Evolutionary conservation across 768 basidiomycete species (phyloP).

Genomic region (Scleroderma bovista): DNA sequence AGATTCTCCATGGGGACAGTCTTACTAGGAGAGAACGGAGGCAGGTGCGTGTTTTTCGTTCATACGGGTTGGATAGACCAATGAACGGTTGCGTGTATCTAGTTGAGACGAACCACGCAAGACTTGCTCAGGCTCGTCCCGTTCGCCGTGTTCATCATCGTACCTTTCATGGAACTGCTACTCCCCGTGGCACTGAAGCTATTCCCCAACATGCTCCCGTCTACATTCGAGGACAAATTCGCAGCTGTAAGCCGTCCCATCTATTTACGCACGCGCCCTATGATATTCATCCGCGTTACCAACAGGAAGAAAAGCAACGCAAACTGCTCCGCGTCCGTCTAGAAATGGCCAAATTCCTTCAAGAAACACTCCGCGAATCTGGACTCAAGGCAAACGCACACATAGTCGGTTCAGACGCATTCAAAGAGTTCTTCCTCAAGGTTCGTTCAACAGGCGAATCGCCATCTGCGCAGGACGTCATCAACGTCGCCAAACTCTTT

Average conservation of each 20-base stretch:
- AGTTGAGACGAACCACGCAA: conserved; percentile 91
- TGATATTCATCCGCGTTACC: background rate
- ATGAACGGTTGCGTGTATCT: background rate
- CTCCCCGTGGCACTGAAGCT: conserved; percentile 94
- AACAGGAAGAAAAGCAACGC: conserved; percentile 94
- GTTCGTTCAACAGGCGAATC: conserved; percentile 94
- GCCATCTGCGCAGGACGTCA: conserved; percentile 81
- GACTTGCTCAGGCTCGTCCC: conserved; percentile 91
- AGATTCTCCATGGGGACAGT: conserved; percentile 85
- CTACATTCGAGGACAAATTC: conserved; percentile 97
- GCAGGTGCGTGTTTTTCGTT: conserved; percentile 51
- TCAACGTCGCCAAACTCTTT: conserved; percentile 94
- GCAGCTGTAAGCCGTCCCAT: conserved; percentile 63
- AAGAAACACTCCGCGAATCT: conserved; percentile 93
- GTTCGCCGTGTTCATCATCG: conserved; percentile 89
- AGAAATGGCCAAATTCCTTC: conserved; percentile 99
- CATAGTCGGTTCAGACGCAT: conserved; percentile 90
- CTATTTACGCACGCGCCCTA: background rate
- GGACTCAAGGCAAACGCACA: conserved; percentile 89
- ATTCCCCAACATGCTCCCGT: conserved; percentile 98
- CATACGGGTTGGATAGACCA: background rate
- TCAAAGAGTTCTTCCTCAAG: conserved; percentile 99
- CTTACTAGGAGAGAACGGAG: conserved; percentile 90
- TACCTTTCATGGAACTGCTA: conserved; percentile 98
- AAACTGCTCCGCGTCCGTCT: conserved; percentile 91